Base-by-base conservation (phyloP, 768 basidiomycete genomes). In the Hemileccinum impolitum region DNA sequence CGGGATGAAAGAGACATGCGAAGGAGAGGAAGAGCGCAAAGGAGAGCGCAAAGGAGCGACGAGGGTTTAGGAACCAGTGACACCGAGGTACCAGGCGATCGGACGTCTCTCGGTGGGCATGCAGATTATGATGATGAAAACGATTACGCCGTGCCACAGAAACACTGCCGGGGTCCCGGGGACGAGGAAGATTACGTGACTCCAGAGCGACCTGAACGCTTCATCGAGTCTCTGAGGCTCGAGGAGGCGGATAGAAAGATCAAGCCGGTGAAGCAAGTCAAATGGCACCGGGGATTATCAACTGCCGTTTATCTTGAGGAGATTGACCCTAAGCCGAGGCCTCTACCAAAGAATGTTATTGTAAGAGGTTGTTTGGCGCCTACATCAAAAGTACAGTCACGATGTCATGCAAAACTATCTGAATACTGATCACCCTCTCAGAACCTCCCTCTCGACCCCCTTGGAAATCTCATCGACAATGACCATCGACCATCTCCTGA, bases 141-240 rank as follows among this genome's bases (percentile, higher is more conserved):
- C 30, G 61, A 58, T 42, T 54, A 52, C 23, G 53, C 68, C 52
- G 38, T 53, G 51, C 46, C 42, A 43, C 45, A 53, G 45, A 68
- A 65, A 52, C 86, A 90, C 68, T 68, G 64, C 45, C 71, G 82
- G 58, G 90, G 83, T 2, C 79, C 89, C 4, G 90, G 90, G 2
- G 90, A 93, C 21, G 87, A 90, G 23, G 89, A 85, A 57, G 88
- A 89, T 51, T 90, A 89, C 56, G 75, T 77, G 58, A 87, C 85
- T 11, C 87, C 88, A 3, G 71, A 76, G 39, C 70, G 70, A 55
- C 67, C 70, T 31, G 69, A 69, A 23, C 67, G 70, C 40, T 65
- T 67, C 32, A 46, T 66, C 46, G 81, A 79, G 64, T 64, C 71
- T 14, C 63, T 70, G 17, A 65, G 69, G 45, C 72, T 70, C 30